These are phyloP conservation scores for Jasminum sambac DNA, from an alignment of 257 asterid genomes.

Conservation along the genomic window DNA sequence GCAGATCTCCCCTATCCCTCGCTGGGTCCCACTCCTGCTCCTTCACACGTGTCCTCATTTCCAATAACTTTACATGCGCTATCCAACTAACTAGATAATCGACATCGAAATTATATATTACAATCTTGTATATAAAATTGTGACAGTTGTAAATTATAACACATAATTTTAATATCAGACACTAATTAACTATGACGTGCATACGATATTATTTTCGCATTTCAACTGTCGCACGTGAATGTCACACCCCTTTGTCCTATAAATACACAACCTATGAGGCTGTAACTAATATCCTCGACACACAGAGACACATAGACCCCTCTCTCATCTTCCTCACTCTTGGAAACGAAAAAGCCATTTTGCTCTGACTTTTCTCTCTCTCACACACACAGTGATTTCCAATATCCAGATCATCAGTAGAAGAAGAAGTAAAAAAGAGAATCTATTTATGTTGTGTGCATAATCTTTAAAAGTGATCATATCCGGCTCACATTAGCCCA, in stretches of 20 bases:
- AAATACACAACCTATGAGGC: constrained; percentile 52
- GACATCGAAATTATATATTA: too few species aligned
- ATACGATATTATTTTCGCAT: too few species aligned
- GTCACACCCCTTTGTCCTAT: constrained; percentile 35
- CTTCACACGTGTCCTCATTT: constrained; percentile 44
- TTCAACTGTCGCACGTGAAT: constrained; percentile 1
- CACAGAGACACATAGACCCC: constrained; percentile 11
- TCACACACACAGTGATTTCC: constrained; percentile 20
- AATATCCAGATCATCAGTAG: constrained; percentile 11
- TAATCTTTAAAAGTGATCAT: constrained; percentile 59
- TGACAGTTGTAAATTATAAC: too few species aligned
- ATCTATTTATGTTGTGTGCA: constrained; percentile 55
- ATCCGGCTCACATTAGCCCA: constrained; percentile 50
- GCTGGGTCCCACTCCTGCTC: constrained; percentile 32
- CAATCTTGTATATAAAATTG: too few species aligned
- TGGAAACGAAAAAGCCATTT: not conserved
- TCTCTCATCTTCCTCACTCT: not conserved
- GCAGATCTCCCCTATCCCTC: constrained; percentile 38
- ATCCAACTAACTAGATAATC: too few species aligned
- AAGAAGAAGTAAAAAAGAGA: constrained; percentile 20
- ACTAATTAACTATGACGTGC: too few species aligned
- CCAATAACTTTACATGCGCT: too few species aligned
- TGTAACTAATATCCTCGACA: constrained; percentile 46
- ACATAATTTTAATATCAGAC: too few species aligned
- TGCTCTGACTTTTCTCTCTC: constrained; percentile 8